phyloP scores from a whole-genome alignment of 176 grass and related monocot genomes.

The Zea luxurians region DNA sequence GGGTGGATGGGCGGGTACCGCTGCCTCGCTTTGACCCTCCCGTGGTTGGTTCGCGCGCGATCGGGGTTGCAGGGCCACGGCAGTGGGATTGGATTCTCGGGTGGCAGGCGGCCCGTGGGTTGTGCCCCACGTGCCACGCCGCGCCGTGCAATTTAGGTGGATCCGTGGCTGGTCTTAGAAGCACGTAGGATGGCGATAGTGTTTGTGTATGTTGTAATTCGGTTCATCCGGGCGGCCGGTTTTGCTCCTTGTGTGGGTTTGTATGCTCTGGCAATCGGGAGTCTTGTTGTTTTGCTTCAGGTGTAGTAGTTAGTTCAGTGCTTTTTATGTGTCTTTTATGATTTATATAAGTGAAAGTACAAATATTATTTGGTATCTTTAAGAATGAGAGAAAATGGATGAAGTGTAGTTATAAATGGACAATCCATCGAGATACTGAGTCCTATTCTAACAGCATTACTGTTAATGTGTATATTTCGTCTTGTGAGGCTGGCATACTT shows the following conservation, averaged over 20 bases:
- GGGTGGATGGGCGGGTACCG: background rate
- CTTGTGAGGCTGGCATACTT: background rate
- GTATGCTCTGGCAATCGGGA: background rate
- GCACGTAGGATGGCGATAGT: background rate
- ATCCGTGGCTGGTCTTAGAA: slow-evolving; percentile 4
- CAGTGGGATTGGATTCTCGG: background rate
- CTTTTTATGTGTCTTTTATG: background rate
- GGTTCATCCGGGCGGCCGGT: background rate
- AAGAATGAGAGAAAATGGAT: background rate
- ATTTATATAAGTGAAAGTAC: background rate
- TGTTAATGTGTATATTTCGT: background rate
- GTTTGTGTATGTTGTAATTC: background rate
- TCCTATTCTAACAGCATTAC: background rate
- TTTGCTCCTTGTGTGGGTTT: background rate
- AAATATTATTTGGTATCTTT: background rate
- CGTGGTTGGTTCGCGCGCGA: background rate
- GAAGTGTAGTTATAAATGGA: background rate
- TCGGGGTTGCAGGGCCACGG: background rate
- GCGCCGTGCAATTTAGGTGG: slow-evolving; percentile 12
- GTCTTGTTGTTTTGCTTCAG: background rate
- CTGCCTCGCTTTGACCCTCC: background rate
- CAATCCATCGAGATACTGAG: background rate
- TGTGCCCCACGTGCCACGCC: background rate
- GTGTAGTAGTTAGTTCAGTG: background rate
- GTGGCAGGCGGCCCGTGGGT: background rate